A percentile compares a stretch with the other conserved stretches of the same genome.
These are phyloP conservation scores for Suillus alpinus DNA, from an alignment of 768 basidiomycete genomes.

Conservation along the genomic window DNA sequence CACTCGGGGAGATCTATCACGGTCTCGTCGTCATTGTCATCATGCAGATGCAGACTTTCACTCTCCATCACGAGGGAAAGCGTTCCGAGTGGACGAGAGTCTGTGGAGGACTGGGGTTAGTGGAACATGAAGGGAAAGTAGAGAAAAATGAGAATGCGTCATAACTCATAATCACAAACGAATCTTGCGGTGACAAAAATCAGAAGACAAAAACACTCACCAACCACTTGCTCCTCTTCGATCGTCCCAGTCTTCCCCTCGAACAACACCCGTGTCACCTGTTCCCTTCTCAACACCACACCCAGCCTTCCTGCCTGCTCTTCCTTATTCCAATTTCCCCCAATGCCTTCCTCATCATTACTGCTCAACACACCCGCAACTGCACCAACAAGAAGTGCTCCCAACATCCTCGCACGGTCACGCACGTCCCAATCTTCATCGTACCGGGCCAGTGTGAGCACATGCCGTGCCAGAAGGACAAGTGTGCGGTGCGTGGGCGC, in stretches of 20 bases:
- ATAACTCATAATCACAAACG: background rate
- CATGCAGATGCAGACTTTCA: conserved; percentile 34
- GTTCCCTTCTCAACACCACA: conserved; percentile 79
- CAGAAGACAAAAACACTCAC: conserved; percentile 22
- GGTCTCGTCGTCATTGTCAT: conserved; percentile 34
- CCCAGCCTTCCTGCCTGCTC: conserved; percentile 30
- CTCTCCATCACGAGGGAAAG: conserved; percentile 60
- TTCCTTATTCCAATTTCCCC: background rate
- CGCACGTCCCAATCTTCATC: conserved; percentile 88
- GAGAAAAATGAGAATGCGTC: conserved; percentile 1
- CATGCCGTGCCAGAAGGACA: conserved; percentile 60
- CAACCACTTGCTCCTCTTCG: conserved; percentile 36
- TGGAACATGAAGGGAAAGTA: conserved; percentile 2
- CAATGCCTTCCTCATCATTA: conserved; percentile 39
- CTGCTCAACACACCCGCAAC: conserved; percentile 34
- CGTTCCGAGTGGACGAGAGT: conserved; percentile 54
- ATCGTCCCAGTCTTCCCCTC: conserved; percentile 61
- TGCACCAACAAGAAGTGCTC: conserved; percentile 62
- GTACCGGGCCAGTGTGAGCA: conserved; percentile 83
- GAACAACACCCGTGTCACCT: conserved; percentile 76
- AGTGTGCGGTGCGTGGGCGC: conserved; percentile 52
- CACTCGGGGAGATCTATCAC: conserved; percentile 66
- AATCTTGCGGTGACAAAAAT: conserved; percentile 5
- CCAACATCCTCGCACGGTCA: conserved; percentile 82
- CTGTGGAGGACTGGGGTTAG: conserved; percentile 32